Evolutionary conservation across 2,329 filamentous ascomycete genomes (phyloP), one percentile per base, ranked within the genome.

Genomic region (Clonostachys rhizophaga): DNA sequence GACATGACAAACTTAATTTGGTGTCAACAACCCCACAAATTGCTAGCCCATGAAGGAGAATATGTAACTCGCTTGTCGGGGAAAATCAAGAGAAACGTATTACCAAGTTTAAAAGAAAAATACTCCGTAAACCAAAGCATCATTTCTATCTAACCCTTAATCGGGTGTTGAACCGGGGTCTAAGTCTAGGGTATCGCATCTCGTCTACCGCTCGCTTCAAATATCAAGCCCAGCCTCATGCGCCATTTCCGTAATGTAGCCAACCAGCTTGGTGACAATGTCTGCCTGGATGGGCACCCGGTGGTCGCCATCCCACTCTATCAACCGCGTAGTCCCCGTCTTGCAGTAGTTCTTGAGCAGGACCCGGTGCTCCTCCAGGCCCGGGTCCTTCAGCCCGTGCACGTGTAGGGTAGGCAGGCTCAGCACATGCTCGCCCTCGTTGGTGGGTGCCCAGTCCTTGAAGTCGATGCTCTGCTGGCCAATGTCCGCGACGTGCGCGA

Each of bases 241-340:
- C 5, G 59, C 60, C 34, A 67, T 42, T 16, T 55, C 53, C 30
- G 62, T 34, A 3, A 67, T 63, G 13, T 53, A 44, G 1, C 42
- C 45, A 16, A 53, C 49, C 4, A 68, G 54, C 16, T 50, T 49
- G n/a, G 78, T 70, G 4, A 91, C 84, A 62, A 91, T 87, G 33
- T 64, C 67, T 18, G 67, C 70, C 69, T 86, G 87, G 49, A 91
- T 75, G 3, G 87, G 85, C 43, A 92, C 70, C 6, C 87, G 69
- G 61, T 92, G 88, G 2, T 73, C 75, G 0, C 86, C 87, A 48
- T 88, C 77, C 88, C 87, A 91, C 61, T 90, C 84, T 2, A 91
- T 62, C 42, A 90, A 51, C 37, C 65, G 72, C 6, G 76, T 68
- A 4, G 68, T 79, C 0, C 70, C 74, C 10, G 68, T 58, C 44